Conservation (phyloP, 805 yeast species). For the Sugiyamaella marilandica region DNA sequence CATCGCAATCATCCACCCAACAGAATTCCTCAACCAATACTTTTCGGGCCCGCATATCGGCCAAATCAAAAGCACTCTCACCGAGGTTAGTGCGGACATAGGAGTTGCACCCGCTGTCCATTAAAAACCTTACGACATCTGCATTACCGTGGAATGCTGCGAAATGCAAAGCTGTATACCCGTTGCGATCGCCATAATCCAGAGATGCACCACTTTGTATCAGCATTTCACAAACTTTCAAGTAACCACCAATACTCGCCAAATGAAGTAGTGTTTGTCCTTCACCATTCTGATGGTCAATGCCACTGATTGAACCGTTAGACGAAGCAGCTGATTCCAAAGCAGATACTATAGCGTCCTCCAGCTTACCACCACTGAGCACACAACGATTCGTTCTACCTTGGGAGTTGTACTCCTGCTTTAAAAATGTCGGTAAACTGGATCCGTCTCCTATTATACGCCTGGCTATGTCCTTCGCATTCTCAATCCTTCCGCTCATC, state of each 20-base stretch:
- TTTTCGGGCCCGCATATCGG: slow-evolving; percentile 1
- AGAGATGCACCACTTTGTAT: slow-evolving; percentile 53
- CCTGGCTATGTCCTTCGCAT: slow-evolving; percentile 89
- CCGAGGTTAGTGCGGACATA: slow-evolving; percentile 50
- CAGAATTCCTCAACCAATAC: slow-evolving; percentile 1
- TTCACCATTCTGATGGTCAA: slow-evolving; percentile 49
- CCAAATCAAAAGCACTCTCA: slow-evolving; percentile 24
- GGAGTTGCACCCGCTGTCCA: slow-evolving; percentile 60
- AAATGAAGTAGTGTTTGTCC: slow-evolving; percentile 89
- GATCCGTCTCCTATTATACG: slow-evolving; percentile 64
- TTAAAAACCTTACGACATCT: slow-evolving; percentile 55
- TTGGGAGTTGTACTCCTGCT: slow-evolving; percentile 7
- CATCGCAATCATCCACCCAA: background rate
- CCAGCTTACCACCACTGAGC: slow-evolving; percentile 16
- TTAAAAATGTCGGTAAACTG: slow-evolving; percentile 8
- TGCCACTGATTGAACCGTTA: slow-evolving; percentile 59
- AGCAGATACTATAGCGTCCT: slow-evolving; percentile 25
- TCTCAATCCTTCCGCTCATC: slow-evolving; percentile 94
- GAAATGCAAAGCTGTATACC: slow-evolving; percentile 82
- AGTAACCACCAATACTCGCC: slow-evolving; percentile 72
- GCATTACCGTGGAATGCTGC: slow-evolving; percentile 75
- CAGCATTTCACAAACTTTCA: slow-evolving; percentile 55
- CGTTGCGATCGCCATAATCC: slow-evolving; percentile 66
- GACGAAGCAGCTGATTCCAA: slow-evolving; percentile 39
- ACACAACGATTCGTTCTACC: slow-evolving; percentile 27